These are phyloP conservation scores for Wickerhamiella infanticola DNA, from an alignment of 1,139 yeast genomes.

Conservation along the genomic window DNA sequence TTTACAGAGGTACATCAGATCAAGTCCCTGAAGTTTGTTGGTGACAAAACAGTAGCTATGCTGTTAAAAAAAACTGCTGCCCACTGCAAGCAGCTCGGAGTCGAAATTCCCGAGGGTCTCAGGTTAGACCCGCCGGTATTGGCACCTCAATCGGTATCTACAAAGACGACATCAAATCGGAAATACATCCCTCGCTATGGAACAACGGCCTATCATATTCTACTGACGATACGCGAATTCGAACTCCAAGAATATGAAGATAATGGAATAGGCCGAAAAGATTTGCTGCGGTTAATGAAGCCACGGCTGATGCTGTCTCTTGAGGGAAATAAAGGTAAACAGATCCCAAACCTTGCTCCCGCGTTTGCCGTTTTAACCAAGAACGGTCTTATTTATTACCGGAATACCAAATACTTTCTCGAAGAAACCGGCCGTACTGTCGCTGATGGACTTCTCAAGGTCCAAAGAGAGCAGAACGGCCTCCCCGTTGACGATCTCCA, in stretches of 20 bases:
- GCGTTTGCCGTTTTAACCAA: slow-evolving; percentile 57
- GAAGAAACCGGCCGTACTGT: slow-evolving; percentile 61
- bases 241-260: slow-evolving; percentile 35
- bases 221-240: slow-evolving; percentile 43
- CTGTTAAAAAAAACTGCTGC: slow-evolving; percentile 29
- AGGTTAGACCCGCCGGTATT: not conserved
- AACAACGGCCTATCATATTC: slow-evolving; percentile 78
- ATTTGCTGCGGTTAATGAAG: slow-evolving; percentile 41
- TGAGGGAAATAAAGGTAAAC: slow-evolving; percentile 34
- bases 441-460: slow-evolving; percentile 41
- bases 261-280: slow-evolving; percentile 38
- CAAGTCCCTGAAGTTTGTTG: slow-evolving; percentile 38
- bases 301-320: slow-evolving; percentile 54
- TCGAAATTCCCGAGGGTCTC: slow-evolving; percentile 13
- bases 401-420: slow-evolving; percentile 39
- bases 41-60: slow-evolving; percentile 42
- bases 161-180: slow-evolving; percentile 14
- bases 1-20: slow-evolving; percentile 39
- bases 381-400: slow-evolving; percentile 42
- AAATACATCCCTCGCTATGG: slow-evolving; percentile 61
- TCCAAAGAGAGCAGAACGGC: slow-evolving; percentile 23
- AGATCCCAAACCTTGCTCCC: slow-evolving; percentile 32
- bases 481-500: not conserved
- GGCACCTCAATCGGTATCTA: not conserved
- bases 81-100: slow-evolving; percentile 34